Conservation (phyloP, 2,329 filamentous ascomycete genomes). For the Tolypocladium endophyticum region DNA sequence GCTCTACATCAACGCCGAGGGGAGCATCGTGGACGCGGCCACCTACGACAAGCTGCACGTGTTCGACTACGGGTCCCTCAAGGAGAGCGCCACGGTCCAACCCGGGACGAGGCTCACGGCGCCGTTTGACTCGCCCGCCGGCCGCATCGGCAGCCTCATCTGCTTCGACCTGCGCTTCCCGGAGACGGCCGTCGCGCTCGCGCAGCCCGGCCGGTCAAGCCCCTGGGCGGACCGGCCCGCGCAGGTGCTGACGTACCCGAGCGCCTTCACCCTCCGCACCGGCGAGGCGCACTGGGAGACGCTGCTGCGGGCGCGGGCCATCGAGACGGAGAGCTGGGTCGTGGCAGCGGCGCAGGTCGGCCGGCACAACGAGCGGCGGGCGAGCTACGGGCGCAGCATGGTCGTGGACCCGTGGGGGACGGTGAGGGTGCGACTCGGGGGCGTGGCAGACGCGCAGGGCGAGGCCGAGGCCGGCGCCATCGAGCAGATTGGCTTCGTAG, state of each 20-base stretch:
- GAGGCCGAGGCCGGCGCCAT: slow-evolving; percentile 28
- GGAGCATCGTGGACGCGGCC: slow-evolving; percentile 27
- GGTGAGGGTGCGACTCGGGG: slow-evolving; percentile 55
- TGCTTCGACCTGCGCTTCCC: slow-evolving; percentile 89
- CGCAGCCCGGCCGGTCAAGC: slow-evolving; percentile 25
- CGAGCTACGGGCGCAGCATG: slow-evolving; percentile 78
- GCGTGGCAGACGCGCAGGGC: slow-evolving; percentile 33
- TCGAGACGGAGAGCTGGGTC: slow-evolving; percentile 83
- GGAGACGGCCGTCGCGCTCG: slow-evolving; percentile 60
- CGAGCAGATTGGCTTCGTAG: slow-evolving; percentile 41
- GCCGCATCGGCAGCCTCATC: slow-evolving; percentile 68
- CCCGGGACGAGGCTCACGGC: slow-evolving; percentile 51
- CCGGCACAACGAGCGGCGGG: slow-evolving; percentile 59
- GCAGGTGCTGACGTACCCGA: slow-evolving; percentile 76
- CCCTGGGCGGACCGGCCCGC: slow-evolving; percentile 33
- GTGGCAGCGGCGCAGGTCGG: slow-evolving; percentile 76
- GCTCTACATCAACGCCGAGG: slow-evolving; percentile 37
- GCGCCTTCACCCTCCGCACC: slow-evolving; percentile 81
- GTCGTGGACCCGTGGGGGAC: slow-evolving; percentile 82
- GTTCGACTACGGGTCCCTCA: slow-evolving; percentile 57
- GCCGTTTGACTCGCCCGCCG: slow-evolving; percentile 65
- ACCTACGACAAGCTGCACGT: slow-evolving; percentile 84
- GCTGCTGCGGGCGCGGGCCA: slow-evolving; percentile 67
- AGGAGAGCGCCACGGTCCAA: slow-evolving; percentile 52
- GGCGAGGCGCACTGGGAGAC: slow-evolving; percentile 79